Evolutionary conservation across 345 rosid genomes (phyloP).

Genomic region (Adansonia digitata): DNA sequence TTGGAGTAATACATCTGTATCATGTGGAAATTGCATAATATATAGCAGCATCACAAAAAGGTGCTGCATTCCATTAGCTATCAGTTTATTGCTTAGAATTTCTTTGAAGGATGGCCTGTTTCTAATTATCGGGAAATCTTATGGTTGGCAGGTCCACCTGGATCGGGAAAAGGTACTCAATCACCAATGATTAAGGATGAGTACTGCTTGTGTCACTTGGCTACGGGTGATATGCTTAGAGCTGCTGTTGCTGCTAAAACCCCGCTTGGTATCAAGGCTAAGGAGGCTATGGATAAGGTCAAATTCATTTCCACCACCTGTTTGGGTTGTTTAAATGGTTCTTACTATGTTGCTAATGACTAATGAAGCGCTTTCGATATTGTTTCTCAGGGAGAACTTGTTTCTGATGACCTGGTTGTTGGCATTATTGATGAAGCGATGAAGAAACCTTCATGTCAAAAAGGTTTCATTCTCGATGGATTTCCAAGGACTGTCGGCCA

Average conservation of each 20-base stretch:
- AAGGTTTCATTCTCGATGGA: constrained; percentile 97
- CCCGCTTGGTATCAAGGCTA: constrained; percentile 91
- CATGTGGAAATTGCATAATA: background rate
- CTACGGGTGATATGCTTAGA: constrained; percentile 98
- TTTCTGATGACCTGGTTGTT: constrained; percentile 92
- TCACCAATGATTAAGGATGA: constrained; percentile 93
- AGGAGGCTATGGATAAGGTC: constrained; percentile 98
- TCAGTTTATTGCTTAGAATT: background rate
- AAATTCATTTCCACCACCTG: background rate
- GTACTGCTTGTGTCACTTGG: constrained; percentile 93
- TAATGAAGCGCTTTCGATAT: constrained; percentile 17
- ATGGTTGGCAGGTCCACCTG: constrained; percentile 82
- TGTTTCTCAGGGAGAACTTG: constrained; percentile 74
- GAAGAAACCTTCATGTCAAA: constrained; percentile 85
- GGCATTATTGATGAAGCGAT: constrained; percentile 95
- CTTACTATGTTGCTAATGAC: constrained; percentile 12
- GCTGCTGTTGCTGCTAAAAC: constrained; percentile 94
- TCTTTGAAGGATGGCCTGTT: background rate
- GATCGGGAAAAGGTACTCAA: constrained; percentile 98
- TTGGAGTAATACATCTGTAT: too few relatives aligned
- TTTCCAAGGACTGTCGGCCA: constrained; percentile 88
- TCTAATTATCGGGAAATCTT: background rate
- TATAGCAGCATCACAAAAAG: background rate
- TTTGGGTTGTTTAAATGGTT: background rate
- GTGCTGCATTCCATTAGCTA: background rate